A percentile compares a stretch with the other conserved stretches of the same genome.
These are phyloP conservation scores for Nakaseomyces uthaithaninus DNA, from an alignment of 1,139 yeast genomes.

Conservation along the genomic window DNA sequence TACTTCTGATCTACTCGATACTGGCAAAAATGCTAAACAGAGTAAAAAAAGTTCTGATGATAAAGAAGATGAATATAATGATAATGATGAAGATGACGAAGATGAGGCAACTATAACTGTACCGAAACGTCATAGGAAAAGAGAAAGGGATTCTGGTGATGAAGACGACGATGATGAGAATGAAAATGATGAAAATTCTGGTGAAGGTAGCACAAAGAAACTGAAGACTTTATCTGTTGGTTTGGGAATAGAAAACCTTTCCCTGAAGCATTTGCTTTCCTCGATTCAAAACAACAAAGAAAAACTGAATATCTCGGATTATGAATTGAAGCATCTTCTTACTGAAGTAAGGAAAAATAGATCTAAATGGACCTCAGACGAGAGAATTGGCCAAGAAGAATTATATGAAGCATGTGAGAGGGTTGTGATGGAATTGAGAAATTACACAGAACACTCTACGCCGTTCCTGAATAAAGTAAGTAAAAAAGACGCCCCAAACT, in stretches of 20 bases:
- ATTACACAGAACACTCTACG: constrained; percentile 92
- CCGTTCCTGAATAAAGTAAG: constrained; percentile 92
- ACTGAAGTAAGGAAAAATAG: constrained; percentile 91
- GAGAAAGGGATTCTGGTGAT: constrained; percentile 8
- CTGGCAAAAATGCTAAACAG: constrained; percentile 20
- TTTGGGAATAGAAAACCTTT: constrained; percentile 75
- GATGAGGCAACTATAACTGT: constrained; percentile 2
- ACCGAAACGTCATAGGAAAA: constrained; percentile 6
- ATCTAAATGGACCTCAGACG: constrained; percentile 96
- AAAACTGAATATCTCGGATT: constrained; percentile 65
- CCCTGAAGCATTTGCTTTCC: constrained; percentile 70
- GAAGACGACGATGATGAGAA: constrained; percentile 10
- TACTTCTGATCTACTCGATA: constrained; percentile 9
- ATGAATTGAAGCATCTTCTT: constrained; percentile 73
- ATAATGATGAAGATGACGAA: constrained; percentile 9
- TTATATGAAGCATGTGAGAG: constrained; percentile 95
- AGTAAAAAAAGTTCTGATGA: constrained; percentile 11
- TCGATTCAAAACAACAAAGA: constrained; percentile 76
- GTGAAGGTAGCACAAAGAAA: not conserved
- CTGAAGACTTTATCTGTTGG: constrained; percentile 34
- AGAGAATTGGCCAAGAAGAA: constrained; percentile 93
- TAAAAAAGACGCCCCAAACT: constrained; percentile 95
- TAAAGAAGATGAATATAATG: constrained; percentile 9
- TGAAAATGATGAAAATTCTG: constrained; percentile 19
- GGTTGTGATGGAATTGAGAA: constrained; percentile 81